A percentile compares a stretch with the other conserved stretches of the same genome.
Conservation (phyloP, 345 rosid genomes). For the Stellera chamaejasme region DNA sequence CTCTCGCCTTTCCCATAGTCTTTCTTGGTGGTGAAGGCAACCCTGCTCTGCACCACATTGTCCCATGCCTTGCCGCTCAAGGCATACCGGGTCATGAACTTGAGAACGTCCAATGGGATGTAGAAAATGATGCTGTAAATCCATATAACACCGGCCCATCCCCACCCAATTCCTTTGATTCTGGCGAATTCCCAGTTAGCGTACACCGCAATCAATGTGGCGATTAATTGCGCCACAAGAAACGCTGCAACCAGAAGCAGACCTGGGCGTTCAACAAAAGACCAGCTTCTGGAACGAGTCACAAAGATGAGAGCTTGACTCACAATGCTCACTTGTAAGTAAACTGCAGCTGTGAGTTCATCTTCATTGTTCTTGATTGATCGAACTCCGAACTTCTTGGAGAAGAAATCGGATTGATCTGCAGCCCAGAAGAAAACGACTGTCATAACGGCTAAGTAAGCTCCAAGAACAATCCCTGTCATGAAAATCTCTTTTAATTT, state of each 20-base stretch:
- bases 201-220: conserved; percentile 53
- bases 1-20: conserved; percentile 69
- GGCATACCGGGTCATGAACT: conserved; percentile 57
- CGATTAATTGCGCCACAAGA: conserved; percentile 62
- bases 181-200: conserved; percentile 66
- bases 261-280: conserved; percentile 64
- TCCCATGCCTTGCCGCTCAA: conserved; percentile 65
- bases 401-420: conserved; percentile 49
- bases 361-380: conserved; percentile 26
- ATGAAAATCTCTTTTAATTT: conserved; percentile 50
- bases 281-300: conserved; percentile 78
- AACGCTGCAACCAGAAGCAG: conserved; percentile 45
- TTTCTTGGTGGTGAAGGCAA: conserved; percentile 71
- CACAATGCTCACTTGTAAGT: conserved; percentile 83
- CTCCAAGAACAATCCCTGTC: conserved; percentile 64
- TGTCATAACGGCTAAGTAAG: conserved; percentile 59
- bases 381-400: conserved; percentile 44
- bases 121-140: conserved; percentile 45
- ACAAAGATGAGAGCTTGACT: conserved; percentile 89
- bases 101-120: conserved; percentile 68
- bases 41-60: conserved; percentile 46
- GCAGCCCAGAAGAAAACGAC: conserved; percentile 58
- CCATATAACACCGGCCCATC: conserved; percentile 81
- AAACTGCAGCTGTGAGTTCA: conserved; percentile 64
- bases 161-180: conserved; percentile 66